Evolutionary conservation across 2,329 filamentous ascomycete species (phyloP), one percentile per base, ranked within the genome.

Genomic region (Thermothelomyces thermophilus): DNA sequence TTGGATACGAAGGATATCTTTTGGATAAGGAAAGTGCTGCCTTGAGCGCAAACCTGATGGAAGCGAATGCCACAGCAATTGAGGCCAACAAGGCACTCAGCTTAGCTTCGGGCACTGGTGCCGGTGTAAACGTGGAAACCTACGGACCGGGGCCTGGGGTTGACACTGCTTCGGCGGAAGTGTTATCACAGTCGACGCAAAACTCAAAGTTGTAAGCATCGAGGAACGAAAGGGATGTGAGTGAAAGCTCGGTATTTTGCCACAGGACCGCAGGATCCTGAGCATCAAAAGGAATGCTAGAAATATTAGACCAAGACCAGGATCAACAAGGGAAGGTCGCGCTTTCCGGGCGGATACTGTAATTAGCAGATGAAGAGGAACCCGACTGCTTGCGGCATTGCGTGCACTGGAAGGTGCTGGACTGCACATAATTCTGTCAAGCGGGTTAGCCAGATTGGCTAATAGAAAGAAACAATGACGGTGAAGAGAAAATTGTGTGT

Each of bases 351-450:
- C 19, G 3, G 0, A 75, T 57, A 5, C 48, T 58, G 57, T 77
- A n/a, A n/a, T n/a, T n/a, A 69, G 42, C 67, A 62, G 48, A 66
- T 62, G 53, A 70, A 66, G 57, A 76, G 62, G 46, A 79, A 67
- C 75, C 75, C 7, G 73, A 73, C 52, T 72, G 68, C 50, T 74
- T 74, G 59, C 76, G 74, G 62, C 75, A 79, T 60, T 78, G 75
- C 6, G 72, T 73, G 64, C 76, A 80, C 56, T 79, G 75, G 60
- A 76, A 80, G 6, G 71, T 75, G 40, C 63, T 61, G 52, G 67
- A 66, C 72, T 74, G 53, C 13, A 9, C n/a, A 24, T 41, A 24
- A 30, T 11, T 41, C 30, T n/a, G n/a, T n/a, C n/a, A n/a, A n/a
- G n/a, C n/a, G n/a, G n/a, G n/a, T n/a, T n/a, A n/a, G n/a, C n/a